Evolutionary conservation across 176 grass and related monocot species (phyloP).

Genomic region (Bolboschoenus planiculmis): DNA sequence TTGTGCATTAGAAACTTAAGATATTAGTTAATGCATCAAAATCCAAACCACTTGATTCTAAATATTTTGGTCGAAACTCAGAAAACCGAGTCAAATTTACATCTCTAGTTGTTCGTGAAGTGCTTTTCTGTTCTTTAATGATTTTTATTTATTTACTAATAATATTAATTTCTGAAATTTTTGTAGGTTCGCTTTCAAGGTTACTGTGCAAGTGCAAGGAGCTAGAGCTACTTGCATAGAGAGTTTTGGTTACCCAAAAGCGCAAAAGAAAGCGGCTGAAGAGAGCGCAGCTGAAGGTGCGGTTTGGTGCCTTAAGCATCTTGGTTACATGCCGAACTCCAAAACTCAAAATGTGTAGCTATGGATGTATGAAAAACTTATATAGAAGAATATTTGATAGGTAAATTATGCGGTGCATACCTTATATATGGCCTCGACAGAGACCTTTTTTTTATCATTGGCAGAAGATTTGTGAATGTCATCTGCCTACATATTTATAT

Average conservation of each 20-base stretch:
- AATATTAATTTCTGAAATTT: conserved; percentile 13
- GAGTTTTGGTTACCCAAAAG: conserved; percentile 55
- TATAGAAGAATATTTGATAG: not conserved
- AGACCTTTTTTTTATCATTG: not conserved
- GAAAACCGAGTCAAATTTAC: not conserved
- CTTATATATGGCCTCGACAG: not conserved
- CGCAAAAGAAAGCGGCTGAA: conserved; percentile 59
- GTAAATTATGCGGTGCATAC: not conserved
- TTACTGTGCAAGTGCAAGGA: conserved; percentile 42
- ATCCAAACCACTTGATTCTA: not conserved
- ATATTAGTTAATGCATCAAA: not conserved
- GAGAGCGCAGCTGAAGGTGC: conserved; percentile 78
- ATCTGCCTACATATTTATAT: not conserved
- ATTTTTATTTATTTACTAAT: not conserved
- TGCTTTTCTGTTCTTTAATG: not conserved
- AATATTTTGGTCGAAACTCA: not conserved
- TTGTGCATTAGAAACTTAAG: not conserved
- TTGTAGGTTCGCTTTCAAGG: conserved; percentile 84
- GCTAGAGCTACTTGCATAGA: conserved; percentile 33
- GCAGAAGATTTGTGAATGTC: not conserved
- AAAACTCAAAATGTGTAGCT: not conserved
- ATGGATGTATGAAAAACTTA: not conserved
- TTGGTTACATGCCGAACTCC: conserved; percentile 36
- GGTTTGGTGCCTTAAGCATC: conserved; percentile 59
- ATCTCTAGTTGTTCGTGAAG: not conserved